phyloP scores from a whole-genome alignment of 352 stramenopile species.

The Pythium diclinum region DNA sequence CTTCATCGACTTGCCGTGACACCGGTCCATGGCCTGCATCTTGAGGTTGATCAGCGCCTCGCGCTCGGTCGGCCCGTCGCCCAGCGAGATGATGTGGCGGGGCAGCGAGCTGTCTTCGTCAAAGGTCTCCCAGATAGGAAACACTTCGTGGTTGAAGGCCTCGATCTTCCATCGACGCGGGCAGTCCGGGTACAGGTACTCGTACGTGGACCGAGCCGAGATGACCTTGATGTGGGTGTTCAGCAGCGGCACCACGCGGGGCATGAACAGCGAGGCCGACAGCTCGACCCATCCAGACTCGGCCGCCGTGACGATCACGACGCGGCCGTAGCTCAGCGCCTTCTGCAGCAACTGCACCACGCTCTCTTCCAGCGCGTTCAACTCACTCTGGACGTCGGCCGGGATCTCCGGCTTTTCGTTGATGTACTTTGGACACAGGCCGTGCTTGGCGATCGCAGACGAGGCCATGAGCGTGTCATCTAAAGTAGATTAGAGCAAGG shows the following conservation, averaged over 20 bases:
- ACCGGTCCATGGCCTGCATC: constrained; percentile 76
- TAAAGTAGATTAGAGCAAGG: constrained; percentile 25
- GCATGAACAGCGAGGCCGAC: constrained; percentile 86
- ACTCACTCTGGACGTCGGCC: constrained; percentile 59
- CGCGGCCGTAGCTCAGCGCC: constrained; percentile 66
- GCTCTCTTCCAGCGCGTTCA: constrained; percentile 71
- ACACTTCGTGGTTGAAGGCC: constrained; percentile 86
- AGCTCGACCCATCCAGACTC: constrained; percentile 90
- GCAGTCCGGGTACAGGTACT: constrained; percentile 84
- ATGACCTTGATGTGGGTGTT: constrained; percentile 83
- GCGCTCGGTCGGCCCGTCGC: constrained; percentile 79
- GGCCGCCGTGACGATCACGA: constrained; percentile 88
- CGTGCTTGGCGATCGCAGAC: constrained; percentile 73
- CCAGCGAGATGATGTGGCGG: constrained; percentile 77
- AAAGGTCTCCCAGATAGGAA: constrained; percentile 71
- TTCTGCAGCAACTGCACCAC: constrained; percentile 75
- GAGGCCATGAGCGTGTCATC: constrained; percentile 84
- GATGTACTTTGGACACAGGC: constrained; percentile 81
- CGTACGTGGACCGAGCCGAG: constrained; percentile 88
- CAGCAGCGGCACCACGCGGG: constrained; percentile 71
- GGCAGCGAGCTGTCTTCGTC: constrained; percentile 55
- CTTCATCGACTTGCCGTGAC: constrained; percentile 86
- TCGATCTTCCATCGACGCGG: constrained; percentile 87
- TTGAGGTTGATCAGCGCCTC: constrained; percentile 85
- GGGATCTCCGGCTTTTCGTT: constrained; percentile 81